These are phyloP conservation scores for Scheffersomyces quercinus DNA, from an alignment of 1,139 yeast genomes.

Conservation along the genomic window DNA sequence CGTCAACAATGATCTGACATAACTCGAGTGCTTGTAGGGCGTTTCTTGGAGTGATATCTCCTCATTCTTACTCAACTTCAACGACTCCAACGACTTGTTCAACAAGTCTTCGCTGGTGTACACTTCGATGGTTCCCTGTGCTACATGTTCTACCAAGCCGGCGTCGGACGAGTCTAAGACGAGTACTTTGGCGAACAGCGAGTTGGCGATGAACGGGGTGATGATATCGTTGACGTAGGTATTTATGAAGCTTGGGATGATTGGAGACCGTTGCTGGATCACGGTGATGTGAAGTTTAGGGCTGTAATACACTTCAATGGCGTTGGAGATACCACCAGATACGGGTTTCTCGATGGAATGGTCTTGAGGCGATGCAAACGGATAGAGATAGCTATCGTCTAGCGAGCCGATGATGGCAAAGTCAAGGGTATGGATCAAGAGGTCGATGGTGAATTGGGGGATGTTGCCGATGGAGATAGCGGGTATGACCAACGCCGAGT, in stretches of 20 bases:
- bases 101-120: conserved; percentile 37
- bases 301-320: conserved; percentile 60
- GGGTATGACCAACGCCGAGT: conserved; percentile 58
- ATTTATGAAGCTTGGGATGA: conserved; percentile 62
- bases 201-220: conserved; percentile 44
- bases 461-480: conserved; percentile 85
- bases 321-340: conserved; percentile 50
- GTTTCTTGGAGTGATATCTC: conserved; percentile 8
- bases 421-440: conserved; percentile 63
- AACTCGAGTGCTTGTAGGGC: conserved; percentile 11
- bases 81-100: conserved; percentile 30
- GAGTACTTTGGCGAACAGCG: conserved; percentile 47
- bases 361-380: conserved; percentile 84
- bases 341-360: conserved; percentile 17
- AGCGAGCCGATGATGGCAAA: conserved; percentile 55
- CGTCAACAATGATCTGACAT: conserved; percentile 8
- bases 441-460: conserved; percentile 80
- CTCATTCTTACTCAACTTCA: conserved; percentile 18
- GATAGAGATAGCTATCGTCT: conserved; percentile 65
- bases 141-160: conserved; percentile 39
- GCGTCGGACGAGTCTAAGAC: conserved; percentile 75
- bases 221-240: conserved; percentile 57
- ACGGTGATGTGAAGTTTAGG: conserved; percentile 45
- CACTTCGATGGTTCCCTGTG: conserved; percentile 27
- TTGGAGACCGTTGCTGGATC: conserved; percentile 83